Evolutionary conservation across 208 protist species (phyloP).

Genomic region (Trypanosomatidae sp.): DNA sequence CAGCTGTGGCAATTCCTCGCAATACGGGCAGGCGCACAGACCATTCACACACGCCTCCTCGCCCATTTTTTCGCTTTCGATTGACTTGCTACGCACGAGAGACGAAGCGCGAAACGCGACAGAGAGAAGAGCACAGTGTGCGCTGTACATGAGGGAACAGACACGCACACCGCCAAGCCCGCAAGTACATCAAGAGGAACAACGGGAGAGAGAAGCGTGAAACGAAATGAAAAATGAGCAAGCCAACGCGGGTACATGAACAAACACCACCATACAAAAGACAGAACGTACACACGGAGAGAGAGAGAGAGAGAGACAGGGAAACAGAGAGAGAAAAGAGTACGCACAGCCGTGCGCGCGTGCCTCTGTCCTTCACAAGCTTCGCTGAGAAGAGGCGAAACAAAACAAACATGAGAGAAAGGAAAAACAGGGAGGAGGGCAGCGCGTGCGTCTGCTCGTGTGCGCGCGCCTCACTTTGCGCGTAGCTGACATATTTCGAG

Average conservation of each 20-base stretch:
- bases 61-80: background rate
- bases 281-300: background rate
- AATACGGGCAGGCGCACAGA: background rate
- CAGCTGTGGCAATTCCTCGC: background rate
- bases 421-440: background rate
- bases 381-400: background rate
- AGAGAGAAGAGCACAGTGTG: conserved; percentile 1
- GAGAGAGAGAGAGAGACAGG: background rate
- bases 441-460: background rate
- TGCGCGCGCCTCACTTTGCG: background rate
- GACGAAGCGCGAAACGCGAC: background rate
- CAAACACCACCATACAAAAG: background rate
- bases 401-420: background rate
- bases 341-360: background rate
- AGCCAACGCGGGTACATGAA: background rate
- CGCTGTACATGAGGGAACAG: conserved; percentile 5
- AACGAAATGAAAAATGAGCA: conserved; percentile 5
- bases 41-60: background rate
- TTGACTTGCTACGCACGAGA: background rate
- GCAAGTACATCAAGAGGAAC: background rate
- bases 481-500: background rate
- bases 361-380: background rate
- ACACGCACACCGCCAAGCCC: background rate
- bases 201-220: background rate
- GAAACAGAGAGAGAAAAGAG: background rate